Evolutionary conservation across 768 basidiomycete genomes (phyloP).

Genomic region (Kwoniella botswanensis): DNA sequence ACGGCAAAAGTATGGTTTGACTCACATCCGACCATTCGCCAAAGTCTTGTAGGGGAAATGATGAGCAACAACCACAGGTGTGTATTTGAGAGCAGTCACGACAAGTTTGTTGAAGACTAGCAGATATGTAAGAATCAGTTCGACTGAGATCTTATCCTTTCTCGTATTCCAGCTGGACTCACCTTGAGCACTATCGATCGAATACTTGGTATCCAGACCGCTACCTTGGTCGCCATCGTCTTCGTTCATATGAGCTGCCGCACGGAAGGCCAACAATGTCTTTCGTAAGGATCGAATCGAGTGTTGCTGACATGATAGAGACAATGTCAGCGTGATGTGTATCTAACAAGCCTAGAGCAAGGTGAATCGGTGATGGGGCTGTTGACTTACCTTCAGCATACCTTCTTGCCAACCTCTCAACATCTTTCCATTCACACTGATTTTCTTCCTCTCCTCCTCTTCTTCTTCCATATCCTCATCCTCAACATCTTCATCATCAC

Average conservation of each 20-base stretch:
- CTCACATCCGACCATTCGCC: slow-evolving; percentile 83
- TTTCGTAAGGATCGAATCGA: slow-evolving; percentile 83
- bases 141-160: background rate
- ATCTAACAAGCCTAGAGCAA: background rate
- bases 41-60: slow-evolving; percentile 86
- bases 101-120: slow-evolving; percentile 94
- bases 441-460: slow-evolving; percentile 52
- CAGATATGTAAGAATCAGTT: slow-evolving; percentile 19
- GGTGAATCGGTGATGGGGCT: no score
- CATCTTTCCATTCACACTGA: slow-evolving; percentile 61
- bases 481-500: slow-evolving; percentile 61
- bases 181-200: slow-evolving; percentile 81
- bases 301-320: slow-evolving; percentile 66
- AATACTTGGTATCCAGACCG: slow-evolving; percentile 71
- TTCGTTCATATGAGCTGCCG: slow-evolving; percentile 87
- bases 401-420: slow-evolving; percentile 86
- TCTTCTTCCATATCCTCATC: slow-evolving; percentile 62
- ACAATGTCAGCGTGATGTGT: background rate
- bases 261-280: slow-evolving; percentile 85
- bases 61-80: slow-evolving; percentile 83
- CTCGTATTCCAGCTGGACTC: slow-evolving; percentile 33
- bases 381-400: slow-evolving; percentile 76
- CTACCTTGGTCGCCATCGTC: slow-evolving; percentile 66
- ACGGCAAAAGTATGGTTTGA: slow-evolving; percentile 27
- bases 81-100: slow-evolving; percentile 82